phyloP scores from a whole-genome alignment of 73 alveolate species.

The Tetrahymena malaccensis region DNA sequence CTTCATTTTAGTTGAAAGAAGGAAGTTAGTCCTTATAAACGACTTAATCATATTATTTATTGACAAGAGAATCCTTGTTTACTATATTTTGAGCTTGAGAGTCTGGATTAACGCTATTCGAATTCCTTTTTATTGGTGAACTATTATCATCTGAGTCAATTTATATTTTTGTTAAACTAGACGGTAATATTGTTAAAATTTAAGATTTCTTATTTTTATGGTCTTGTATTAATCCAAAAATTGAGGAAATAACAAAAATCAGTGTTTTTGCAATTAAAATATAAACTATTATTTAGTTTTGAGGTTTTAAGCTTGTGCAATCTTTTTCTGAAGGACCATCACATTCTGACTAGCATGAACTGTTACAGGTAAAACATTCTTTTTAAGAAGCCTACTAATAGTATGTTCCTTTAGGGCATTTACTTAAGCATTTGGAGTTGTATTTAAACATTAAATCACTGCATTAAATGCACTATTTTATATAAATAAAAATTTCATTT shows the following conservation, averaged over 20 bases:
- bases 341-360: background rate
- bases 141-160: too few species aligned
- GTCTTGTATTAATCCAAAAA: background rate
- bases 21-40: too few species aligned
- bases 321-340: background rate
- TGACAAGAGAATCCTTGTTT: too few species aligned
- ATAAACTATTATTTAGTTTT: background rate
- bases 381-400: background rate
- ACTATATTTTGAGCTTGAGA: too few species aligned
- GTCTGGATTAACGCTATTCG: too few species aligned
- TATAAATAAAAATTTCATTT: too few species aligned
- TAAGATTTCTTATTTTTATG: background rate
- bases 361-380: background rate
- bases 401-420: background rate
- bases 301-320: background rate
- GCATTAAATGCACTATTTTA: background rate
- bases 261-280: background rate
- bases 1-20: too few species aligned
- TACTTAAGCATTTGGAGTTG: background rate
- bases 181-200: background rate
- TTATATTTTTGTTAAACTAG: background rate
- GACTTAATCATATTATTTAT: too few species aligned
- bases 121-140: too few species aligned
- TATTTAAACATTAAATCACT: background rate
- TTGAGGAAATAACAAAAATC: background rate